Conservation (phyloP, 257 asterid genomes). For the Marsdenia floribunda region DNA sequence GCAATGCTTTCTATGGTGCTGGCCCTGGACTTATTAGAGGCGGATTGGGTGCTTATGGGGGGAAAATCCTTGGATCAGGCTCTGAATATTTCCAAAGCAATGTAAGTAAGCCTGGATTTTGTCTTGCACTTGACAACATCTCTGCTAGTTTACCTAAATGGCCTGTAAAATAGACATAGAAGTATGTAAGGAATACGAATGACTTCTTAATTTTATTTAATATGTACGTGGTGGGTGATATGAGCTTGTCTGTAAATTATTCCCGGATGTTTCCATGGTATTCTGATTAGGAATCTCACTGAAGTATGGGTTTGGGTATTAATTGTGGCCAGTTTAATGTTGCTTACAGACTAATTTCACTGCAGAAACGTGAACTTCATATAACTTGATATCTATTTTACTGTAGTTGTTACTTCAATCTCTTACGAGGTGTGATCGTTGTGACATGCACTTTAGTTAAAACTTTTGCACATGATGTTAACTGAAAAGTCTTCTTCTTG, state of each 20-base stretch:
- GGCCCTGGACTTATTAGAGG: slow-evolving; percentile 34
- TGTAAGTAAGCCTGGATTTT: slow-evolving; percentile 17
- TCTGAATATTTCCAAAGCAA: slow-evolving; percentile 39
- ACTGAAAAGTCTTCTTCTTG: neutral
- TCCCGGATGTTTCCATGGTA: neutral
- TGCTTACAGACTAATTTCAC: neutral
- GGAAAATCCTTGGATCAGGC: slow-evolving; percentile 30
- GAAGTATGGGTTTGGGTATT: neutral
- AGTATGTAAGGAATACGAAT: neutral
- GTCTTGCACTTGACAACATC: neutral
- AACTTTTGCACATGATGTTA: neutral
- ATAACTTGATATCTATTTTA: neutral
- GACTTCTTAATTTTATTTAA: neutral
- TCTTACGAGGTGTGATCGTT: neutral
- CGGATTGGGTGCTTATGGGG: slow-evolving; percentile 39
- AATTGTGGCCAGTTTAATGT: neutral
- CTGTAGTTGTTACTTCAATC: too few species aligned
- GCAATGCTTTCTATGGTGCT: slow-evolving; percentile 31
- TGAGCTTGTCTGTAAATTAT: neutral
- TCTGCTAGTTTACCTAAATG: neutral
- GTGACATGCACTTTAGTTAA: neutral
- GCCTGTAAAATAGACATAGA: neutral
- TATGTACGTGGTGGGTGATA: neutral
- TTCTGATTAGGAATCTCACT: neutral
- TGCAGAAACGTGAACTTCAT: neutral